Percentiles rank a stretch among this genome's conserved stretches.
Evolutionary conservation across 2,329 filamentous ascomycete genomes (phyloP).

Genomic region (Orbilia brochopaga): DNA sequence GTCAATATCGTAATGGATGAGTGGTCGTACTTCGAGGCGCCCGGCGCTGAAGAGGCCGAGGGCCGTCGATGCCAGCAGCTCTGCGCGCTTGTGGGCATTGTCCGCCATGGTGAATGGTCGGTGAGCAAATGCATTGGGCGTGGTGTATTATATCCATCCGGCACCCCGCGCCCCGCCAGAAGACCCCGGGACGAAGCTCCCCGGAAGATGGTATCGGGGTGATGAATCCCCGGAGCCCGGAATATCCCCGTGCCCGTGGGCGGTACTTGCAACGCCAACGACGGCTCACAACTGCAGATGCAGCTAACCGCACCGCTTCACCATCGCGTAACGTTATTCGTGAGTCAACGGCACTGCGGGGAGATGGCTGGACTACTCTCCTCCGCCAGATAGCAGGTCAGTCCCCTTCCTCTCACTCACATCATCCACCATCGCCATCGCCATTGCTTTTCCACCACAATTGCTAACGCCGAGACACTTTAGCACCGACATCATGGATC

Average conservation of each 20-base stretch:
- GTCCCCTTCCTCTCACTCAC: not conserved
- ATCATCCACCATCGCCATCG: not conserved
- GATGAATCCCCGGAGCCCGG: no score
- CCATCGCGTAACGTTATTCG: not conserved
- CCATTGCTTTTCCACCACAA: no score
- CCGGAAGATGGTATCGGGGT: no score
- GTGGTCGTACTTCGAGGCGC: constrained; percentile 50
- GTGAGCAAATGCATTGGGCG: not conserved
- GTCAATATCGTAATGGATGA: constrained; percentile 3
- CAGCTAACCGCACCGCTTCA: no score
- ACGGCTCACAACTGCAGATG: no score
- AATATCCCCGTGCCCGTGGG: no score
- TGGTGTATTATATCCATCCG: no score
- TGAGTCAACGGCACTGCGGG: not conserved
- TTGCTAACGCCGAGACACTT: not conserved
- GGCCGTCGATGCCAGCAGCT: constrained; percentile 52
- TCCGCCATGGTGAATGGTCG: constrained; percentile 17
- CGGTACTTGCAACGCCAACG: no score
- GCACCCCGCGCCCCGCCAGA: not conserved
- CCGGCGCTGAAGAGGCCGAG: constrained; percentile 53
- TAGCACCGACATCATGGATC: constrained; percentile 25
- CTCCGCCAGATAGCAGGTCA: not conserved
- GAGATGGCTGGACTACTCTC: not conserved
- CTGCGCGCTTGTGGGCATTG: constrained; percentile 47
- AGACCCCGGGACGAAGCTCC: no score